Conservation (phyloP, 768 basidiomycete species). For the Pulveroboletus ravenelii region DNA sequence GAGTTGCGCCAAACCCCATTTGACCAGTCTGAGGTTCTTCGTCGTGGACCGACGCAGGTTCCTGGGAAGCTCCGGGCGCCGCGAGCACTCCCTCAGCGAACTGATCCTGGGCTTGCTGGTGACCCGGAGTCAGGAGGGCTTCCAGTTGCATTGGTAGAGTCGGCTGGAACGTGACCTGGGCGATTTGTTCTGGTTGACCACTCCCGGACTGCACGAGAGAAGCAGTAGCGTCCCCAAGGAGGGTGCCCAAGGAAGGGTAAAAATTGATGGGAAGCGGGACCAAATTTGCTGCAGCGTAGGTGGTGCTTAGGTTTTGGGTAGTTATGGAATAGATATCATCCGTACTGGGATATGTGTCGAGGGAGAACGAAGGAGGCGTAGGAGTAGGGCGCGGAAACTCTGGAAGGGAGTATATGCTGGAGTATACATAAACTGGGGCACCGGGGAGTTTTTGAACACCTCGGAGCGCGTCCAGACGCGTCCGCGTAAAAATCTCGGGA, state of each 20-base stretch:
- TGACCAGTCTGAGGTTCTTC: not conserved
- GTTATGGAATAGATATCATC: not conserved
- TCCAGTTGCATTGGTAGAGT: not conserved
- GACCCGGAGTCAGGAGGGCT: too few species aligned
- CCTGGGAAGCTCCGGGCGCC: not conserved
- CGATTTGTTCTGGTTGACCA: not conserved
- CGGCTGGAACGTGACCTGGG: not conserved
- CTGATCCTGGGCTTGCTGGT: not conserved
- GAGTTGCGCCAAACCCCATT: too few species aligned
- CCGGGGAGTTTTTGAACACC: not conserved
- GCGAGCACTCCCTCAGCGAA: not conserved
- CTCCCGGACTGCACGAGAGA: not conserved
- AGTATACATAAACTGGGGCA: not conserved
- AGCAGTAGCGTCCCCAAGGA: not conserved
- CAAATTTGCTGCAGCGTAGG: not conserved
- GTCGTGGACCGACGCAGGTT: not conserved
- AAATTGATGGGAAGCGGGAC: not conserved
- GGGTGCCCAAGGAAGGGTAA: not conserved
- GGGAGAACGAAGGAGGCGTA: not conserved
- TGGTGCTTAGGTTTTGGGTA: not conserved
- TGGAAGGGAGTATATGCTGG: not conserved
- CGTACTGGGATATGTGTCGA: too few species aligned
- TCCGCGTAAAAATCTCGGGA: not conserved
- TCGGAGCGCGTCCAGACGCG: not conserved
- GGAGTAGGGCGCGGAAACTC: not conserved